Evolutionary conservation across 371 early-diverging fungal species (phyloP), one percentile per base, ranked within the genome.

Genomic region (Rhizopus stolonifer): DNA sequence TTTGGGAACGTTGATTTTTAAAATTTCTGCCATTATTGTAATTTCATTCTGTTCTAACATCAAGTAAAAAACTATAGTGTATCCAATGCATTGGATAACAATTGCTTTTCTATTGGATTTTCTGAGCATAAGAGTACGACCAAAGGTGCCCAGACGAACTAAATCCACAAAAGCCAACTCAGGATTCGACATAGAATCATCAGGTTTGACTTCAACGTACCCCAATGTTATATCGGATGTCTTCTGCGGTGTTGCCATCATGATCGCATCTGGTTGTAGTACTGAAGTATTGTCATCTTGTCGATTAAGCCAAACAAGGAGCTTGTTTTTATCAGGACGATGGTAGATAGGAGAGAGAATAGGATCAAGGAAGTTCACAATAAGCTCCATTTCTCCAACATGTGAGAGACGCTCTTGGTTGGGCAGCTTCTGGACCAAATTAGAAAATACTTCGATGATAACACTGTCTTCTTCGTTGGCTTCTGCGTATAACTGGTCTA

Each of bases 151-250:
- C 32, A 42, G 43, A 24, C 32, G 52, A 51, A 51, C 32, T 40
- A 50, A 50, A 40, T 50, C 29, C 40, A 50, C 40, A 50, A 40
- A 50, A 50, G 40, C 51, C 39, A 50, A 50, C 51, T 50, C 51
- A 50, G 40, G 24, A 40, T 50, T 50, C 40, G 40, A 40, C 40
- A 50, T 50, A 34, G 33, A 47, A 47, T 31, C 32, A 47, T 47
- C 48, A 19, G 23, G 33, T 33, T 47, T 33, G 31, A 47, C 48
- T 50, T 40, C 39, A 26, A 50, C 26, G 40, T 40, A 40, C 11
- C 51, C 26, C 26, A 26, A 40, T 38, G 39, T 40, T 43, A 50
- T 13, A 40, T 15, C 13, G 10, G 21, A 13, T 49, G 34, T 49
- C 47, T n/a, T 33, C 34, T 49, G 40, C 29, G 26, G 40, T 40